Evolutionary conservation across 1,284 basidiomycete species (phyloP), one percentile per base, ranked within the genome.

Genomic region (Papiliotrema flavescens): DNA sequence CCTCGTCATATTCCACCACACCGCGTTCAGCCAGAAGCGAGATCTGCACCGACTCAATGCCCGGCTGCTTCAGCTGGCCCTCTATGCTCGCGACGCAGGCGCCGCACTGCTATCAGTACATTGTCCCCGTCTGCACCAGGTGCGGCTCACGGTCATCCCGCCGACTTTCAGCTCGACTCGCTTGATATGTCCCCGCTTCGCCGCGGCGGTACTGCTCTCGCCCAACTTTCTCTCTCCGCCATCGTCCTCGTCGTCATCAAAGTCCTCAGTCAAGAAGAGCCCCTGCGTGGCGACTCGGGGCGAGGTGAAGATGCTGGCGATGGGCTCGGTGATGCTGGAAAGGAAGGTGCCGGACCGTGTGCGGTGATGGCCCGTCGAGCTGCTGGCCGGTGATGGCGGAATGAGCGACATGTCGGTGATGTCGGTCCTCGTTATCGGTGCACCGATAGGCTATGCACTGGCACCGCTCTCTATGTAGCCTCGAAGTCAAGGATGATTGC

Each of bases 21-120:
- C 88, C 95, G 24, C 92, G 85, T 76, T 99, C 95, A 11, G 96
- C 89, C 24, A 99, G 82, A 19, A 99, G 81, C 15, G 95, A 94
- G 22, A 99, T 93, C 69, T 92, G 90, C 56, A 97, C 80, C 7
- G 86, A 89, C 55, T 85, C 75, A 53, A 99, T 94, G 22, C 96
- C 96, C 20, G 84, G 78, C 73, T 95, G 89, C 57, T 86, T 80
- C n/a, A 99, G 82, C 80, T 90, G 89, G 22, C 85, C 83, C 74
- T 99, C 96, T 62, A 98, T 98, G n/a, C 90, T 85, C 1, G 78
- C 77, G 4, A 79, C 78, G 54, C 78, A 80, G 6, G 78, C 78
- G 4, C 78, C 78, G 56, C 77, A 79, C 61, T 78, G 62, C 17
- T 43, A 11, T 49, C 23, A 44, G 47, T 22, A 15, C 43, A 17